A percentile compares a stretch with the other conserved stretches of the same genome.
These are phyloP conservation scores for Oryza glumipatula DNA, from an alignment of 176 grass and related monocot genomes.

Conservation along the genomic window DNA sequence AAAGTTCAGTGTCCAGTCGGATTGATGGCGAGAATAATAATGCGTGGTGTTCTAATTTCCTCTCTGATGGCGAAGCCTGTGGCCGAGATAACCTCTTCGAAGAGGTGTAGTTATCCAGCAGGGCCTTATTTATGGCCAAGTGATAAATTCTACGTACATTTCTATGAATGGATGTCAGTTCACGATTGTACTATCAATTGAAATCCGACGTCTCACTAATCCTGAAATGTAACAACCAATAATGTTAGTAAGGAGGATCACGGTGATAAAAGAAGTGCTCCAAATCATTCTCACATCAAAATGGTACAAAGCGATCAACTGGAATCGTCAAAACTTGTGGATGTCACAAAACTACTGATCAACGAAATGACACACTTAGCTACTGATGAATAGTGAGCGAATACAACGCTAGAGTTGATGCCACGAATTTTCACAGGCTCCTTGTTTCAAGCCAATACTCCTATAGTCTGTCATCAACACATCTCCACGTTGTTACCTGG, in stretches of 20 bases:
- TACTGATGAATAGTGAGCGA: not conserved
- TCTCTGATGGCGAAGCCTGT: not conserved
- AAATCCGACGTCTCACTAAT: constrained; percentile 6
- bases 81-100: not conserved
- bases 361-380: not conserved
- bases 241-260: not conserved
- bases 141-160: too few species aligned
- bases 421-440: not conserved
- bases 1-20: not conserved
- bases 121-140: not conserved
- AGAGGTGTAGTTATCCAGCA: not conserved
- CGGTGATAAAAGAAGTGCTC: not conserved
- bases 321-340: not conserved
- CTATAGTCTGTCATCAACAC: too few species aligned
- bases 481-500: too few species aligned
- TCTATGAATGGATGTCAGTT: not conserved
- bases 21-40: not conserved
- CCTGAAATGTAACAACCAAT: not conserved
- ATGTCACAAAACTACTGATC: not conserved
- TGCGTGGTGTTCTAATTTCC: not conserved
- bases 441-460: not conserved
- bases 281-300: not conserved
- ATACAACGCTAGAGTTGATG: not conserved
- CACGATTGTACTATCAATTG: not conserved
- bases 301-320: not conserved